Base-by-base conservation (phyloP, 73 alveolate species). In the Paramecium tetraurelia region DNA sequence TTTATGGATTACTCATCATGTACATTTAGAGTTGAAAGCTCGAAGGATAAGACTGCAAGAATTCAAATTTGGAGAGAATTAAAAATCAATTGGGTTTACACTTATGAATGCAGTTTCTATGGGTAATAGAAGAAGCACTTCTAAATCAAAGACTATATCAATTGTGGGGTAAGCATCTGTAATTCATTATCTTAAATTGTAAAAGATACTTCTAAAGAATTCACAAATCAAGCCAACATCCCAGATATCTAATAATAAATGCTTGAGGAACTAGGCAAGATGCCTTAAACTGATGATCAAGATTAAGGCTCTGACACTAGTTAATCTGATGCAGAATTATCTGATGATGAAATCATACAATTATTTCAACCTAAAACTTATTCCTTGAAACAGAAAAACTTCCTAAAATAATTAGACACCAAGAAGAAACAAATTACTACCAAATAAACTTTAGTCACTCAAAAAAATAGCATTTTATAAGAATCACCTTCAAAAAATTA, bases 11-110 rank as follows among this genome's bases (percentile, higher is more conserved):
- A 72, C 86, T 77, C 85, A 38, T 92, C 92, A 14, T 96, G 97
- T 68, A 94, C 93, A 46, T 95, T 95, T 93, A 92, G 95, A 58
- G 93, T 94, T 5, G 95, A 95, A 86, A 92, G 63, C 38, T 87
- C 96, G 9, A 95, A 94, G 85, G 96, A 93, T 70, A 94, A 92
- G 75, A 95, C 98, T n/a, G 97, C 97, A 2, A 86, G 98, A 43
- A 88, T 95, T 16, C 92, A 92, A 29, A 40, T 95, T 20, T 95
- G 96, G 96, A 95, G 94, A 86, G 98, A 95, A 57, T 71, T 87
- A 29, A 71, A 93, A 38, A 83, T 89, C 5, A 69, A 48, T 70
- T 70, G 87, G 72, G 90, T 89, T 6, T 89, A 70, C 72, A 89
- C 94, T 48, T 77, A 70, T 46, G 94, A 89, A 83, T 77, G 92